Percentiles rank a stretch among this genome's conserved stretches.
Conservation (phyloP, 768 basidiomycete species). For the Boletus pseudopeckii region DNA sequence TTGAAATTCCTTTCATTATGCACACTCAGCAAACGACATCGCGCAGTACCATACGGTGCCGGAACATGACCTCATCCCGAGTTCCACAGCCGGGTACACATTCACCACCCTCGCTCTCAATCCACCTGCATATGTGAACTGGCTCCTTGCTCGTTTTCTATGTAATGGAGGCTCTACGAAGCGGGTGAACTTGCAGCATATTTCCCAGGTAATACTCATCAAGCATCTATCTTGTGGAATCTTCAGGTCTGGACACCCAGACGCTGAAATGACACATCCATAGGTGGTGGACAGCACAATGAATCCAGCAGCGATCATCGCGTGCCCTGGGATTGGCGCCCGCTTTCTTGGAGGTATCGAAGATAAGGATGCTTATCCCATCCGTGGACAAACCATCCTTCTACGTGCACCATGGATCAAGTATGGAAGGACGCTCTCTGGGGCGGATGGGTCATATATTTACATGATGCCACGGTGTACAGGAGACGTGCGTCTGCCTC, state of each 20-base stretch:
- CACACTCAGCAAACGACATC: not conserved
- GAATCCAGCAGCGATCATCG: slow-evolving; percentile 47
- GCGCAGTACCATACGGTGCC: slow-evolving; percentile 37
- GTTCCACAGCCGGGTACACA: slow-evolving; percentile 46
- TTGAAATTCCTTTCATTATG: not conserved
- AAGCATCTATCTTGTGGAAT: not conserved
- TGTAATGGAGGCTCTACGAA: slow-evolving; percentile 58
- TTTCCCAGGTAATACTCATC: slow-evolving; percentile 48
- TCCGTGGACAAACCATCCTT: slow-evolving; percentile 45
- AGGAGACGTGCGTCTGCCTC: slow-evolving; percentile 37
- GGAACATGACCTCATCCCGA: slow-evolving; percentile 38
- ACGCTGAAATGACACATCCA: not conserved
- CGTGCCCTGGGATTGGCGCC: slow-evolving; percentile 67
- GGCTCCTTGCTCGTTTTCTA: slow-evolving; percentile 58
- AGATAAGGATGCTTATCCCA: slow-evolving; percentile 45
- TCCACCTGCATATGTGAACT: slow-evolving; percentile 57
- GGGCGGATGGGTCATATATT: slow-evolving; percentile 28
- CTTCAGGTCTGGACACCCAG: not conserved
- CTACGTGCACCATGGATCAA: slow-evolving; percentile 49
- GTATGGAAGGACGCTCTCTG: slow-evolving; percentile 33
- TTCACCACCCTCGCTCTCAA: slow-evolving; percentile 74
- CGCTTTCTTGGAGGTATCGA: slow-evolving; percentile 50
- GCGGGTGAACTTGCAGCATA: slow-evolving; percentile 62
- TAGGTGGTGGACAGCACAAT: slow-evolving; percentile 14
- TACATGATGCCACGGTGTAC: slow-evolving; percentile 38